These are phyloP conservation scores for Diaporthe longicolla DNA, from an alignment of 2,329 filamentous ascomycete genomes.

Conservation along the genomic window DNA sequence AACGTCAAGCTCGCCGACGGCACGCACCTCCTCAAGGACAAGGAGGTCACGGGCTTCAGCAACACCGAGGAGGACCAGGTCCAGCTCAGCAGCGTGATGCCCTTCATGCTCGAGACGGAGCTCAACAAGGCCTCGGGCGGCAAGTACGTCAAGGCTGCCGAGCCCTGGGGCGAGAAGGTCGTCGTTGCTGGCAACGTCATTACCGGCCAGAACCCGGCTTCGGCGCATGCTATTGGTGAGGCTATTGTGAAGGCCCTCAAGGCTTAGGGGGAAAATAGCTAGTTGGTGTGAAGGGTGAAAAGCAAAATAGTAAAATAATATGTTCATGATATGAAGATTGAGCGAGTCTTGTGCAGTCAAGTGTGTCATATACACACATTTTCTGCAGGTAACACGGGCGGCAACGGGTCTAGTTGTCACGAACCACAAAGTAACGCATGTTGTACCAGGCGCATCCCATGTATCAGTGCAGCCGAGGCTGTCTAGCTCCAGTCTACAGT, in stretches of 20 bases:
- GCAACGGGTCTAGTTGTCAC: not conserved
- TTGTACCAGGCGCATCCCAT: not conserved
- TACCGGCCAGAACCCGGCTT: conserved; percentile 71
- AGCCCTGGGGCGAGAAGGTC: conserved; percentile 65
- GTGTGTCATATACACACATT: not conserved
- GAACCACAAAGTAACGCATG: not conserved
- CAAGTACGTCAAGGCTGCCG: conserved; percentile 67
- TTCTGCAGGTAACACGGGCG: not conserved
- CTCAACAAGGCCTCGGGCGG: conserved; percentile 65
- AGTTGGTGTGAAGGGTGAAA: too few relatives aligned
- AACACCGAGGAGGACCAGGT: conserved; percentile 68
- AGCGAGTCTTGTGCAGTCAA: not conserved
- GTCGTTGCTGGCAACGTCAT: conserved; percentile 67
- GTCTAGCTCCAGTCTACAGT: conserved; percentile 4
- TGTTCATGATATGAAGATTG: not conserved
- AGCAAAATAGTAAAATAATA: conserved; percentile 18
- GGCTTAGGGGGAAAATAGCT: not conserved
- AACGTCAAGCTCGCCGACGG: conserved; percentile 68
- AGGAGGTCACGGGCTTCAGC: conserved; percentile 71
- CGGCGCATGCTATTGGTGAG: conserved; percentile 65
- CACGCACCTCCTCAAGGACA: conserved; percentile 67
- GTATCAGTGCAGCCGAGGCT: not conserved
- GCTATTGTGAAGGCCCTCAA: conserved; percentile 63
- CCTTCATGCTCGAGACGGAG: conserved; percentile 73
- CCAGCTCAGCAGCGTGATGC: conserved; percentile 59